Evolutionary conservation across 176 grass and related monocot species (phyloP), one percentile per base, ranked within the genome.

Genomic region (Alloteropsis semialata): DNA sequence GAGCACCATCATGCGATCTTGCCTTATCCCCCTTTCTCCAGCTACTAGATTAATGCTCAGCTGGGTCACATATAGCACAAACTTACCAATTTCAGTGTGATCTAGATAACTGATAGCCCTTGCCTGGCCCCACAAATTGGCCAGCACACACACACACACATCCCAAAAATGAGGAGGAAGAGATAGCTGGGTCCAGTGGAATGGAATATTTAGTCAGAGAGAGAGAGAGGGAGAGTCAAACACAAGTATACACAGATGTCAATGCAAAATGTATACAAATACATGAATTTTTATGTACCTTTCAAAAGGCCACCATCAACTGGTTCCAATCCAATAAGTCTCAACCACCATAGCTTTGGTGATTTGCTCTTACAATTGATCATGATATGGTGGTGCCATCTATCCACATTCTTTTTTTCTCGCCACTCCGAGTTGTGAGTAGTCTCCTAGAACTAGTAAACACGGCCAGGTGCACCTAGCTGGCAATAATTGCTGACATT

Each of bases 381-480:
- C 84, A 25, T 17, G 56, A 73, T 68, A 64, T 9, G 54, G 33
- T 74, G 66, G 84, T 86, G 84, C 44, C 57, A 55, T 86, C 76
- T 65, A 86, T 65, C 84, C 57, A 73, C 57, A 86, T 63, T n/a
- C 32, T n/a, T 24, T 74, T 80, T 86, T 66, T 14, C 24, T 64
- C 19, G 28, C 76, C 44, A 80, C 68, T 63, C 54, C 8, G 10
- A 62, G 5, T 30, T 38, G 16, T 76, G 57, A 64, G 11, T 55
- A 55, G 81, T 48, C 65, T 78, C 83, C 42, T 32, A 53, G 12
- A 72, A 53, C 17, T 64, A 73, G 66, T 53, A 65, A 86, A 73
- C 29, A 77, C 33, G 29, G 21, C 34, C 22, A 78, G 55, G 84
- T 62, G 33, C 30, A 62, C 30, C 11, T 63, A 62, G 42, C 11